Base-by-base conservation (phyloP, 1,139 yeast genomes). In the Ashbya aceris region DNA sequence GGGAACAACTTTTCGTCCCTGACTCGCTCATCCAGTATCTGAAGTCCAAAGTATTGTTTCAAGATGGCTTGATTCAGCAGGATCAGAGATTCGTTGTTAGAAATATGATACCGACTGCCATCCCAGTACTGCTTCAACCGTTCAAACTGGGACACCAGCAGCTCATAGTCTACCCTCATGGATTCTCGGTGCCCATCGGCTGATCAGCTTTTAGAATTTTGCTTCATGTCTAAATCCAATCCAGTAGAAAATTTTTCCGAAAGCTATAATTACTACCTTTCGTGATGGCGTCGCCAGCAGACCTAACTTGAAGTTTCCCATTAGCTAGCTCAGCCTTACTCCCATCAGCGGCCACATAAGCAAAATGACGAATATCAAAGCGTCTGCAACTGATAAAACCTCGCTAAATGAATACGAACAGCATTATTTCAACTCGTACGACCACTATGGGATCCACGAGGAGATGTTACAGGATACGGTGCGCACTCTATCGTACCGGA, bases 381-480 rank as follows among this genome's bases (percentile, higher is more conserved):
- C 27, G 52, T 75, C 47, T 55, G 58, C 74, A 63, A 49, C 73
- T 57, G 48, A 67, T 61, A 45, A 75, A 64, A 43, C 67, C 61
- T 33, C 48, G 7, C 68, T 81, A 55, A 73, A 83, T 32, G 74
- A 75, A 58, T 69, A 78, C 36, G 96, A 87, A 60, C 91, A 85
- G 65, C 97, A 89, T 62, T 91, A 91, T 68, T 91, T 91, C 69
- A 76, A 83, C 40, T 89, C 97, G 3, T 91, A 91, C 58, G 97
- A 91, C 62, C 97, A 91, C 63, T 89, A 86, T 59, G 96, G 96
- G 43, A 93, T 93, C 59, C 99, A 93, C 61, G 98, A 93, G 67
- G 97, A 89, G 65, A 93, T 93, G 99, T 78, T 93, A 59, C 94
- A 91, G 66, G 99, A 93, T 63, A 77, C 86, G 43, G 85, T 87